phyloP scores from a whole-genome alignment of 192 early-diverging fungal species.

The Jimgerdemannia flammicorona region DNA sequence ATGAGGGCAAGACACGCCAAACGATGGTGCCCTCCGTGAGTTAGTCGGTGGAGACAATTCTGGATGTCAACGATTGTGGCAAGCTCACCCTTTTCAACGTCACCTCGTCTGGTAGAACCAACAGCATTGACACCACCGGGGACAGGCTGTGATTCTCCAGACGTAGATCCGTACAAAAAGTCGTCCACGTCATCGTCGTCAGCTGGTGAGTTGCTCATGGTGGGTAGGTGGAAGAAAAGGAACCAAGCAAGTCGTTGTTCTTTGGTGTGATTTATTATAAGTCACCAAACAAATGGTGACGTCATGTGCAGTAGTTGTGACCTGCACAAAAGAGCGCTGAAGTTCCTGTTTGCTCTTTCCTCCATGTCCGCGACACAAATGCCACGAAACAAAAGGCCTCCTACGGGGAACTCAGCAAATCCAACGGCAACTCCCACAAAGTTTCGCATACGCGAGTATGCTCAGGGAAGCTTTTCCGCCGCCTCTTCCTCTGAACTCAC shows the following conservation, averaged over 20 bases:
- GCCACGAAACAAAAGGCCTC: neutral
- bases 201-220: neutral
- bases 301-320: no score
- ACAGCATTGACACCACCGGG: no score
- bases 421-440: slow-evolving; percentile 1
- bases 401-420: neutral
- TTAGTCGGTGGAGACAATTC: no score
- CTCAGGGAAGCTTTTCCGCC: neutral
- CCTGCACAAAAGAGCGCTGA: no score
- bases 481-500: neutral
- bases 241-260: no score
- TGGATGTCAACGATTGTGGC: no score
- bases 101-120: neutral
- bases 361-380: neutral
- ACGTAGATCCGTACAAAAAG: neutral
- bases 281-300: neutral
- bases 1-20: neutral
- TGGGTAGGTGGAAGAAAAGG: neutral
- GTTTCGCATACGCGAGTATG: neutral
- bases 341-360: no score
- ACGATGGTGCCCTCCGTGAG: no score
- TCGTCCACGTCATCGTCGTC: neutral
- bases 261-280: neutral
- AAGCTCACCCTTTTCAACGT: neutral
- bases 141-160: neutral